Base-by-base conservation (phyloP, 1,284 basidiomycete species). In the Pseudozyma flocculosa region DNA sequence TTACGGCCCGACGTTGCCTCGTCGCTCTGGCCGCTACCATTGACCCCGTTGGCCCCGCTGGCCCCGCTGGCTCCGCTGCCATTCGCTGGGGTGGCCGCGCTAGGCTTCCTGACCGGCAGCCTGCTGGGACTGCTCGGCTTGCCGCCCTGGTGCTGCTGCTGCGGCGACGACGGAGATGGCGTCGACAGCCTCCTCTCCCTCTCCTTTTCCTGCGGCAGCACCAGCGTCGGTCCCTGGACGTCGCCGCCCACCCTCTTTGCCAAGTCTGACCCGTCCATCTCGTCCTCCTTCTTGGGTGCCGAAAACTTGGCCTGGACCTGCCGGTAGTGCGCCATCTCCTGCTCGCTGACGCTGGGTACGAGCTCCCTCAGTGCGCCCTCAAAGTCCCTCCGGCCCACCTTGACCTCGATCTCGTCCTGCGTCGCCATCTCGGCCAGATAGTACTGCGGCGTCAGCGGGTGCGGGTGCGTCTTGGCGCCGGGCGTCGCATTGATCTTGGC, bases 281-380 rank as follows among this genome's bases (percentile, higher is more conserved):
- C 22, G 3, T 47, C 40, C 17, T 62, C 54, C 36, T 57, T 50
- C 41, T 54, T 61, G 7, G 68, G 65, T 9, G 48, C 44, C 11
- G 60, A 61, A 84, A 94, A 93, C 51, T 84, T 83, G 61, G 81
- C 79, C 78, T 91, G 89, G 10, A 93, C 86, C 48, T 80, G 78
- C 24, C 83, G 82, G 78, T 98, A 98, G 75, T 94, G 89, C 9
- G 84, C 84, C 87, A 98, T 88, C 78, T 98, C 95, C 26, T 85
- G 85, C 58, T 87, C 83, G 69, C 87, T 92, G 10, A 99, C 91
- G 74, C 89, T 92, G 3, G 95, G 92, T 11, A 88, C 83, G 2
- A 98, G 82, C 63, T 87, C 86, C 1, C 79, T 70, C 30, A 97
- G 80, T 9, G 95, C 93, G 14, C 78, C 78, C 34, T 85, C 81